A percentile compares a stretch with the other conserved stretches of the same genome.
Evolutionary conservation across 352 stramenopile genomes (phyloP).

Genomic region (Globisporangium lucens): DNA sequence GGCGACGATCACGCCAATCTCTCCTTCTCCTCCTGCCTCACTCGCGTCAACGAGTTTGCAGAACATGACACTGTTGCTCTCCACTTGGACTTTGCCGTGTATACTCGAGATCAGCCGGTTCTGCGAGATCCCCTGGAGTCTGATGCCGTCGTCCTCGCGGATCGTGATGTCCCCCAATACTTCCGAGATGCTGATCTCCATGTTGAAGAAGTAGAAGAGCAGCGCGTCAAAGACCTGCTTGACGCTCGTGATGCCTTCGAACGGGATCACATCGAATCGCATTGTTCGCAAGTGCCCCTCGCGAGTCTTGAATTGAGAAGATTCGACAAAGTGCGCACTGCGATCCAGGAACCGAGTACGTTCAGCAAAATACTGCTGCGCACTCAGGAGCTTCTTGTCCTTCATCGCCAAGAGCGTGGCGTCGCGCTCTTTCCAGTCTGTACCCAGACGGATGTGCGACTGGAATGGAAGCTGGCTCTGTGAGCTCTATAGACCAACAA

Average conservation of each 20-base stretch:
- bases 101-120: constrained; percentile 1
- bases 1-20: constrained; percentile 1
- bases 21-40: background rate
- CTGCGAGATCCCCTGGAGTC: background rate
- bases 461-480: background rate
- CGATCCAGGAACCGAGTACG: constrained; percentile 33
- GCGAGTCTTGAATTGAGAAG: background rate
- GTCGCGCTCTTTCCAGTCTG: constrained; percentile 21
- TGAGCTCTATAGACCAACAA: background rate
- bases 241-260: background rate
- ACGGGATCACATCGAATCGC: background rate
- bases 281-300: background rate
- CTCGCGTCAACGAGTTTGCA: background rate
- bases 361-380: constrained; percentile 30
- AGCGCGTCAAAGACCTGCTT: constrained; percentile 3
- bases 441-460: constrained; percentile 23
- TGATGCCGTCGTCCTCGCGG: background rate
- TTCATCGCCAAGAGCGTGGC: constrained; percentile 31
- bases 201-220: constrained; percentile 10
- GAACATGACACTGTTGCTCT: constrained; percentile 10
- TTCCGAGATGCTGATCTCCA: constrained; percentile 6
- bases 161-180: background rate
- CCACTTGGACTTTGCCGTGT: background rate
- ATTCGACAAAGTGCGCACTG: constrained; percentile 18
- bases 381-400: constrained; percentile 27